Evolutionary conservation across 176 grass and related monocot species (phyloP).

Genomic region (Eleusine coracana): DNA sequence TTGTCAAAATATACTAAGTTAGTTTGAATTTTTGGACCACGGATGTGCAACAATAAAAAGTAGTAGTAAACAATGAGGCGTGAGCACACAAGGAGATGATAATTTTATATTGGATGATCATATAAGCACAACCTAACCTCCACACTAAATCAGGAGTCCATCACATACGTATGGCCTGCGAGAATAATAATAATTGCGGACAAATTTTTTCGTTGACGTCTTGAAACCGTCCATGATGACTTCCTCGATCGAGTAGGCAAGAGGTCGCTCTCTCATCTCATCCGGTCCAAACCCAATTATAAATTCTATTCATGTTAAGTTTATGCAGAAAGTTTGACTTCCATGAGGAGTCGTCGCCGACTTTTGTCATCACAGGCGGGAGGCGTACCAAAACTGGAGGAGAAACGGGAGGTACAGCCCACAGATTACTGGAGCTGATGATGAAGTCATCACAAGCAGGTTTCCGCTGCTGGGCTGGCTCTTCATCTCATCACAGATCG

Average conservation of each 20-base stretch:
- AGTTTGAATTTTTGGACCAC: background rate
- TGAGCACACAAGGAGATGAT: background rate
- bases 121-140: background rate
- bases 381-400: background rate
- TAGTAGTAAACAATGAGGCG: background rate
- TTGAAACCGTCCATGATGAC: background rate
- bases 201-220: background rate
- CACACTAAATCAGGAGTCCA: background rate
- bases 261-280: background rate
- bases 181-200: background rate
- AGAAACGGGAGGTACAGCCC: conserved; percentile 6
- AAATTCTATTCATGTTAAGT: background rate
- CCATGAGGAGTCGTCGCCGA: background rate
- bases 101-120: background rate
- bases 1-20: background rate
- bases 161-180: background rate
- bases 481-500: background rate
- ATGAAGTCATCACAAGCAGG: conserved; percentile 23
- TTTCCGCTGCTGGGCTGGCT: background rate
- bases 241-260: background rate
- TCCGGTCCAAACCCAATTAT: background rate
- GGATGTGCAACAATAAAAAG: background rate
- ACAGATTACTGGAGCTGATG: background rate
- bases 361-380: background rate
- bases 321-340: background rate